Evolutionary conservation across 2,329 filamentous ascomycete genomes (phyloP), one percentile per base, ranked within the genome.

Genomic region (Fusarium paranaense): DNA sequence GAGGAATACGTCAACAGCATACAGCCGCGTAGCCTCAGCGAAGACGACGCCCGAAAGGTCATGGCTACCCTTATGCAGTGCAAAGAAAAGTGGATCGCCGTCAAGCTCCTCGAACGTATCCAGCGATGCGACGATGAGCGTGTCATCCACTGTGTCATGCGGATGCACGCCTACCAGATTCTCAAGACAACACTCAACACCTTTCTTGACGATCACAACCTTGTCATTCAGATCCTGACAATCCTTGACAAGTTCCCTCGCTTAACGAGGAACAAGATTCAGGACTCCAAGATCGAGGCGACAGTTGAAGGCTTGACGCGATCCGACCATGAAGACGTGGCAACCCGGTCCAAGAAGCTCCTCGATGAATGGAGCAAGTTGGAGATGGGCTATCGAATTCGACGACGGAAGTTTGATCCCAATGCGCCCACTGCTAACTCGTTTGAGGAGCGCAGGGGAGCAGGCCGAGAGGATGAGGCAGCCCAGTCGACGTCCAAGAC

Each of bases 51-150:
- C 70, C 94, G 93, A 78, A 97, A 97, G 84, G 95, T 98, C 82
- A 98, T 98, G 95, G 95, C 96, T 27, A 93, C 95, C 62, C 90
- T 99, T 68, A 95, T 98, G 91, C 96, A 98, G 82, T 98, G 95
- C 88, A 97, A 98, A 84, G 97, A 99, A 87, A 98, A 98, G 84
- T 99, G 97, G 97, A 98, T 99, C 82, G 95, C 94, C 4, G 95
- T 98, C 84, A 98, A 98, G 84, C 87, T 99, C 66, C 90, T 99
- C 69, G 90, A 92, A 76, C 95, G 97, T 62, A 95, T 99, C 71
- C 94, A 98, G 83, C 89, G 90, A 45, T 95, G 93, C 80, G 90
- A 96, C 58, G 95, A 98, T 76, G 95, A 98, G 79, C 91, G 91
- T 72, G 94, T 98, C 65, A 91, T 94, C 70, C 94, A 97, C 82